A percentile compares a stretch with the other conserved stretches of the same genome.
phyloP scores from a whole-genome alignment of 1,139 yeast genomes.

The Candida gigantensis region DNA sequence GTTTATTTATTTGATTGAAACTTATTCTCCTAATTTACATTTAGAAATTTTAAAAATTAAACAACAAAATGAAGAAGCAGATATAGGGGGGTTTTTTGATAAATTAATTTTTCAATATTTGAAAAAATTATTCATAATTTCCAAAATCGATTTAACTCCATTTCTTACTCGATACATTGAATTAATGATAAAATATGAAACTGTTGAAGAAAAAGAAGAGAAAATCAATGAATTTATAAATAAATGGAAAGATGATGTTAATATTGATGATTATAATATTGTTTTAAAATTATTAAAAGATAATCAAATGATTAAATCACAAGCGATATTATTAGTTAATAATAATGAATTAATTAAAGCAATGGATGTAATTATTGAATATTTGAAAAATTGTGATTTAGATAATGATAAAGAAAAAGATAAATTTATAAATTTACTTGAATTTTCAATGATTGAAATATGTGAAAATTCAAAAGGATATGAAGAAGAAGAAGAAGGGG shows the following conservation, averaged over 20 bases:
- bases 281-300: conserved; percentile 24
- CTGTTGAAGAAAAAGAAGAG: too few relatives aligned
- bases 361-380: conserved; percentile 24
- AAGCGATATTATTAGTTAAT: conserved; percentile 22
- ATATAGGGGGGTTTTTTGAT: too few relatives aligned
- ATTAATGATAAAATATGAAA: conserved; percentile 27
- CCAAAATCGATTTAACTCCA: conserved; percentile 9
- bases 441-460: conserved; percentile 33
- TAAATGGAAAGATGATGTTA: conserved; percentile 15
- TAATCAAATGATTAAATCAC: conserved; percentile 27
- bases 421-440: conserved; percentile 32
- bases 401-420: conserved; percentile 12
- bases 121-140: conserved; percentile 18
- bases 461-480: conserved; percentile 26
- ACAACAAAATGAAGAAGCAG: not conserved
- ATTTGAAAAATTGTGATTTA: conserved; percentile 18
- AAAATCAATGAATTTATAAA: conserved; percentile 20
- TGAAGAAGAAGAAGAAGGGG: conserved; percentile 16
- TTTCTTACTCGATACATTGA: conserved; percentile 33
- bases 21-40: conserved; percentile 42
- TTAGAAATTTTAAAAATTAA: conserved; percentile 28
- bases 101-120: conserved; percentile 31
- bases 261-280: conserved; percentile 21
- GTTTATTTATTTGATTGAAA: conserved; percentile 39
- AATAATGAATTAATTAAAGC: conserved; percentile 27